phyloP scores from a whole-genome alignment of 306 rosid species.

The Acacia melanoxylon region DNA sequence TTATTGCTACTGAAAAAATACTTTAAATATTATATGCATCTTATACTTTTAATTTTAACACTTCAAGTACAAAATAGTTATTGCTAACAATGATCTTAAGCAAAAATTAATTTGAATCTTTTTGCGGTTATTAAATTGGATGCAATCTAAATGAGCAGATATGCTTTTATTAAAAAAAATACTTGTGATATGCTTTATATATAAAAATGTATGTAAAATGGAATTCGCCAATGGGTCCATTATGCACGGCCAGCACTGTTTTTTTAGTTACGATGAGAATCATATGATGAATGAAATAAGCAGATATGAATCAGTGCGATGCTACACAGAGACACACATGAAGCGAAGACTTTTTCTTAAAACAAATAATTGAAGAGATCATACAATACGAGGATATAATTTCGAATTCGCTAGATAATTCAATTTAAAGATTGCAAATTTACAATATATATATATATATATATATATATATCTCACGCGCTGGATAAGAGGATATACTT shows the following conservation, averaged over 20 bases:
- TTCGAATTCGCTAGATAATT: neutral
- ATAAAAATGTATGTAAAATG: neutral
- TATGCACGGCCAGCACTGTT: neutral
- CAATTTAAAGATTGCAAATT: neutral
- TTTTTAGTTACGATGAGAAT: neutral
- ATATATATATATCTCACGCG: neutral
- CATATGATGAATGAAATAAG: neutral
- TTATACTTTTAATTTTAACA: too few species aligned
- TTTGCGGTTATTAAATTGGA: neutral
- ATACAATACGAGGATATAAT: neutral
- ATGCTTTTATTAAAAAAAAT: too few species aligned
- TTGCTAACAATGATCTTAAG: neutral
- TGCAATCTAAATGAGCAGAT: slow-evolving; percentile 4
- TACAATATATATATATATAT: too few species aligned
- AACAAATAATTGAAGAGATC: neutral
- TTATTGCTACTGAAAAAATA: too few species aligned
- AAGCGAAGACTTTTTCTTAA: neutral
- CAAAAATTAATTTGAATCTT: neutral
- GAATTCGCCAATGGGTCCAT: neutral
- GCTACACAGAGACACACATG: neutral
- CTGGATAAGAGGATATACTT: neutral
- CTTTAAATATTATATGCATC: too few species aligned
- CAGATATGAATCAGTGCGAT: neutral
- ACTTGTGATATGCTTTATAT: neutral
- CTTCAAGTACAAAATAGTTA: neutral